Percentiles rank a stretch among this genome's conserved stretches.
Conservation (phyloP, 345 rosid genomes). For the Rhodomyrtus tomentosa region DNA sequence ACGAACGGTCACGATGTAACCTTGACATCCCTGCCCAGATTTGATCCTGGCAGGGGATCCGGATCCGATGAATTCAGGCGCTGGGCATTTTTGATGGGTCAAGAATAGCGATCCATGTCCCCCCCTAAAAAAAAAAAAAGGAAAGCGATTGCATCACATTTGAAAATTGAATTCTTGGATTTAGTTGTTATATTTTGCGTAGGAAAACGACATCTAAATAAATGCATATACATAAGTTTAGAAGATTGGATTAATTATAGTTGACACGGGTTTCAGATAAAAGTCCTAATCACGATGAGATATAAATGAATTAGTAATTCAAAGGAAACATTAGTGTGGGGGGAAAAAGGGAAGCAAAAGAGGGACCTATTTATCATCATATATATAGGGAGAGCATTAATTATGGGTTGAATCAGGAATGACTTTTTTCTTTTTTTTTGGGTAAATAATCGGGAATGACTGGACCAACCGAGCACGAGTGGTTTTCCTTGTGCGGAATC, state of each 20-base stretch:
- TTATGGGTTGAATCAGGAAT: no score
- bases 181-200: neutral
- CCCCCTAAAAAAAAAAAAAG: no score
- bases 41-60: no score
- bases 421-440: no score
- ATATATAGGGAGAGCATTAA: no score
- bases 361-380: neutral
- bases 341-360: neutral
- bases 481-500: no score
- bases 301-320: neutral
- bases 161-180: neutral
- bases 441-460: no score
- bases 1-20: no score
- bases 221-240: neutral
- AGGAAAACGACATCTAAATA: neutral
- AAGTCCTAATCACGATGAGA: neutral
- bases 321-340: neutral
- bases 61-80: no score
- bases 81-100: neutral
- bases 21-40: no score
- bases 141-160: neutral
- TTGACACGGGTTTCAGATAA: neutral
- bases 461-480: no score
- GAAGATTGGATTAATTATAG: neutral
- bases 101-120: neutral